These are phyloP conservation scores for Mucor plumbeus DNA, from an alignment of 371 early-diverging fungal genomes.

Conservation along the genomic window DNA sequence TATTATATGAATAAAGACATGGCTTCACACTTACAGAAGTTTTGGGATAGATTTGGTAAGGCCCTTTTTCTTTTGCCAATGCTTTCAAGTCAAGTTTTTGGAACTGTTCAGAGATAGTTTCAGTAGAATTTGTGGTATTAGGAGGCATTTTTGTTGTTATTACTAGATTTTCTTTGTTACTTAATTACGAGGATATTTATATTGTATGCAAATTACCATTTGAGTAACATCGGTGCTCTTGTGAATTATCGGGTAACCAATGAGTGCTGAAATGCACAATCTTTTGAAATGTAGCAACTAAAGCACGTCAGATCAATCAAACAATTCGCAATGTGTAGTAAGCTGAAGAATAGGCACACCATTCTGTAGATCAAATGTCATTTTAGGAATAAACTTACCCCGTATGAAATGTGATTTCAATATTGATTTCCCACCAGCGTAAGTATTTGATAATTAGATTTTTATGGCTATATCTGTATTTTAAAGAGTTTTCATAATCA, in stretches of 20 bases:
- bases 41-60: conserved; percentile 16
- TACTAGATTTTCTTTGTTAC: background rate
- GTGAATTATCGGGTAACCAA: background rate
- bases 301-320: conserved; percentile 4
- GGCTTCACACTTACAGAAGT: conserved; percentile 3
- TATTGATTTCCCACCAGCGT: too few relatives aligned
- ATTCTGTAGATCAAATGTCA: background rate
- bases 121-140: conserved; percentile 1
- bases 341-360: background rate
- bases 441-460: too few relatives aligned
- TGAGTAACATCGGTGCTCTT: background rate
- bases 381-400: background rate
- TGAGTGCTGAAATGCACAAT: background rate
- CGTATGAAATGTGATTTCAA: background rate
- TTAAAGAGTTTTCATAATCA: too few relatives aligned
- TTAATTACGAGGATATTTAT: background rate
- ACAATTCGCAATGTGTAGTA: background rate
- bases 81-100: conserved; percentile 18
- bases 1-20: background rate
- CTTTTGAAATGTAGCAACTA: background rate
- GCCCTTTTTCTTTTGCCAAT: conserved; percentile 10
- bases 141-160: conserved; percentile 15
- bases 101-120: conserved; percentile 12
- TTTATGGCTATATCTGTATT: too few relatives aligned
- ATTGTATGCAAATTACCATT: background rate